These are phyloP conservation scores for Leucosporidium creatinivorum DNA, from an alignment of 768 basidiomycete genomes.

Conservation along the genomic window DNA sequence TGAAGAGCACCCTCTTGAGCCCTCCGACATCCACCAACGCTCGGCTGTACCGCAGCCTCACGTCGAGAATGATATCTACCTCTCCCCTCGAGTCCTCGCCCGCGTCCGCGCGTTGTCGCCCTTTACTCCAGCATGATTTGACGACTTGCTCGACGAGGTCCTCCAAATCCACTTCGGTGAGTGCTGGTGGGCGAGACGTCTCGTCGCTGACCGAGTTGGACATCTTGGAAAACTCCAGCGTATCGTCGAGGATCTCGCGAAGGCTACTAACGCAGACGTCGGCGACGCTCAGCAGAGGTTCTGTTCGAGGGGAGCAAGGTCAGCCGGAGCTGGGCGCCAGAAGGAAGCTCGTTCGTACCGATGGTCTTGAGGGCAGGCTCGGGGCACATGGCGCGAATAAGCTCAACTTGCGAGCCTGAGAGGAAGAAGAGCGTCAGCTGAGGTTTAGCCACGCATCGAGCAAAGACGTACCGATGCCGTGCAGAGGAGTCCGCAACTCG, in stretches of 20 bases:
- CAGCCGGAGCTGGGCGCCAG: conserved; percentile 1
- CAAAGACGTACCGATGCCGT: conserved; percentile 21
- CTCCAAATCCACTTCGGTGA: background rate
- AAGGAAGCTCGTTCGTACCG: conserved; percentile 1
- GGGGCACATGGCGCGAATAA: conserved; percentile 17
- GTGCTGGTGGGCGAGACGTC: background rate
- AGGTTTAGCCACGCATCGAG: background rate
- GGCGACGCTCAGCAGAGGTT: conserved; percentile 23
- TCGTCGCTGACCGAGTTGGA: background rate
- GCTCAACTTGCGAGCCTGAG: conserved; percentile 28
- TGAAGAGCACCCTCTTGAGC: conserved; percentile 13
- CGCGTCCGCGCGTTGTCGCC: background rate
- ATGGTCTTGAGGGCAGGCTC: background rate
- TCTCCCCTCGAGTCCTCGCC: background rate
- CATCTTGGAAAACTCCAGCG: background rate
- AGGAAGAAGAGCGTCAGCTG: background rate
- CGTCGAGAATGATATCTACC: conserved; percentile 20
- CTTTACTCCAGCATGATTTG: conserved; percentile 17
- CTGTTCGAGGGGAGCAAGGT: background rate
- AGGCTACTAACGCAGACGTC: conserved; percentile 10
- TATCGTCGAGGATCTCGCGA: background rate
- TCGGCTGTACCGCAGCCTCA: conserved; percentile 7
- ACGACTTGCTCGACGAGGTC: conserved; percentile 7
- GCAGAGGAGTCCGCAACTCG: conserved; percentile 39
- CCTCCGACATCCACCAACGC: conserved; percentile 16